phyloP scores from a whole-genome alignment of 208 protist species.

The Wallacemonas sp. region DNA sequence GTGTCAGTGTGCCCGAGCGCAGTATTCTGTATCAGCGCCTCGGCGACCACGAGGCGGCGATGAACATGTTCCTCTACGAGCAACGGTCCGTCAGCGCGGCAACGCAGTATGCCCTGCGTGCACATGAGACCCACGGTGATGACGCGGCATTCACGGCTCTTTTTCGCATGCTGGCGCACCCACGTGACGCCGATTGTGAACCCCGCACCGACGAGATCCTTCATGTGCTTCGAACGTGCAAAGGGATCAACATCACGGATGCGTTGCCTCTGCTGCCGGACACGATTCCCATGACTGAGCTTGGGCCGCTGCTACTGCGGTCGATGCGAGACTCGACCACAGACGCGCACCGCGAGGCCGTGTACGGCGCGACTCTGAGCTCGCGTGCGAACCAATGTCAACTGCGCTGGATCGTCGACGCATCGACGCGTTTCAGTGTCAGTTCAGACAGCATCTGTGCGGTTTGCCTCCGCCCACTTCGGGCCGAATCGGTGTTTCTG shows the following conservation, averaged over 20 bases:
- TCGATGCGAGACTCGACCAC: constrained; percentile 39
- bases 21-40: constrained; percentile 62
- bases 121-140: constrained; percentile 34
- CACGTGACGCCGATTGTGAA: background rate
- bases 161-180: constrained; percentile 34
- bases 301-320: constrained; percentile 51
- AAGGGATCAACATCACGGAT: constrained; percentile 38
- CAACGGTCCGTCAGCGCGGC: constrained; percentile 36
- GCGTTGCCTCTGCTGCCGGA: constrained; percentile 72
- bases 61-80: constrained; percentile 68
- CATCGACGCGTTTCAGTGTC: constrained; percentile 23
- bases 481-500: constrained; percentile 54
- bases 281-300: constrained; percentile 30
- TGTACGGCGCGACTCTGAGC: constrained; percentile 36
- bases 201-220: constrained; percentile 42
- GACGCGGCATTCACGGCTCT: constrained; percentile 39
- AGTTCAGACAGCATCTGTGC: constrained; percentile 43
- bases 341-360: constrained; percentile 25
- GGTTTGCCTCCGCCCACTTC: constrained; percentile 57
- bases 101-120: constrained; percentile 47
- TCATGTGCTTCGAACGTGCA: constrained; percentile 38
- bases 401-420: constrained; percentile 24
- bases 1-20: constrained; percentile 35
- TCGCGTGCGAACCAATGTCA: constrained; percentile 25
- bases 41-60: constrained; percentile 46